Percentiles rank a stretch among this genome's conserved stretches.
Evolutionary conservation across 305 asterid species (phyloP).

Genomic region (Solanum chacoense): DNA sequence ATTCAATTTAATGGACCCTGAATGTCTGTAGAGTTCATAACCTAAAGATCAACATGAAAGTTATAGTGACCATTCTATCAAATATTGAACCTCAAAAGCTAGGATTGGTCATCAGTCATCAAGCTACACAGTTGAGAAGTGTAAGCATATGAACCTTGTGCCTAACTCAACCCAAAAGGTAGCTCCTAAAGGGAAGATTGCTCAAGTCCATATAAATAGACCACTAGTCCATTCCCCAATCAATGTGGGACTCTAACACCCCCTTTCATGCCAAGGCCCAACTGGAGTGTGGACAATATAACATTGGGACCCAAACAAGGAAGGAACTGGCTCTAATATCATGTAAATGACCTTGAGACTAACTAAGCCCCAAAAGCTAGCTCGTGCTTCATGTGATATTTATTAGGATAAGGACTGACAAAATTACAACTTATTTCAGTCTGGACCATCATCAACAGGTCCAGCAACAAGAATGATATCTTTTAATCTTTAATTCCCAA

Average conservation of each 20-base stretch:
- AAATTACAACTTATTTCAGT: background rate
- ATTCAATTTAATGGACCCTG: background rate
- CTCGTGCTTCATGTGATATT: background rate
- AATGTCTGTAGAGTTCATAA: background rate
- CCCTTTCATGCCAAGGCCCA: background rate
- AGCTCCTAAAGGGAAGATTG: background rate
- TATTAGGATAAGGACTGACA: background rate
- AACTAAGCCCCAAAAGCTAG: background rate
- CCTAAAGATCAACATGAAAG: background rate
- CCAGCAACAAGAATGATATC: background rate
- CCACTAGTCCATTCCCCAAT: background rate
- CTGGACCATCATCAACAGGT: background rate
- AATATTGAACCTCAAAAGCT: background rate
- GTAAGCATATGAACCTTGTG: background rate
- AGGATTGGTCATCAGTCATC: background rate
- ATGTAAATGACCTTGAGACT: background rate
- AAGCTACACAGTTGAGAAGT: background rate
- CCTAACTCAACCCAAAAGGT: background rate
- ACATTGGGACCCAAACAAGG: background rate
- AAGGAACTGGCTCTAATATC: background rate
- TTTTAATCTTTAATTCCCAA: background rate
- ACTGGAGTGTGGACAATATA: background rate
- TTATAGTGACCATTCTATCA: background rate
- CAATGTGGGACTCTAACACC: background rate
- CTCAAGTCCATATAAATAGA: background rate